These are phyloP conservation scores for Amanita rubescens DNA, from an alignment of 768 basidiomycete species.

Conservation along the genomic window DNA sequence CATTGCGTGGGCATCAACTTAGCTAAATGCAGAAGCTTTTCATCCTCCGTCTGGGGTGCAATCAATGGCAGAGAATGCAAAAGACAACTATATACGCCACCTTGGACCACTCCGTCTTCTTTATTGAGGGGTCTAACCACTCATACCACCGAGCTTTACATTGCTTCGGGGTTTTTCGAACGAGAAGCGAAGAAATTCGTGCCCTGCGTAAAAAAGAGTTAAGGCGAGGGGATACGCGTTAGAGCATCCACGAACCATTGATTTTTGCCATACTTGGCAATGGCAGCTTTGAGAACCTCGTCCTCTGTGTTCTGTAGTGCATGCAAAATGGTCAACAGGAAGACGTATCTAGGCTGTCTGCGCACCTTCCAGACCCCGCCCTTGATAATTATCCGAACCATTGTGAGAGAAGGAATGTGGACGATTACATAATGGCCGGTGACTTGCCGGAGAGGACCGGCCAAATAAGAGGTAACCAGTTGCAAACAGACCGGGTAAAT, in stretches of 20 bases:
- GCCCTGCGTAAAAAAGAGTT: conserved; percentile 50
- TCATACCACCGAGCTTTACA: conserved; percentile 99
- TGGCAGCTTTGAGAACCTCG: conserved; percentile 98
- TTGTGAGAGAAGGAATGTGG: conserved; percentile 18
- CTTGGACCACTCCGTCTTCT: conserved; percentile 99
- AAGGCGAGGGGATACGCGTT: background rate
- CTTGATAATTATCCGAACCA: conserved; percentile 91
- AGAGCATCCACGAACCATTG: conserved; percentile 55
- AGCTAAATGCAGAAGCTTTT: conserved; percentile 94
- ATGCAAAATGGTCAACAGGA: conserved; percentile 8
- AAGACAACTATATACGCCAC: conserved; percentile 31
- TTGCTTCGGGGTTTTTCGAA: conserved; percentile 98
- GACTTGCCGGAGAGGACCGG: conserved; percentile 14
- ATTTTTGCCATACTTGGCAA: conserved; percentile 95
- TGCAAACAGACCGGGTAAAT: conserved; percentile 8
- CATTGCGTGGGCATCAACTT: conserved; percentile 99
- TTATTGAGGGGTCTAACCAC: conserved; percentile 98
- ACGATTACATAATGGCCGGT: conserved; percentile 11
- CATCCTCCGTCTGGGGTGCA: conserved; percentile 78
- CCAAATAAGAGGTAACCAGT: conserved; percentile 5
- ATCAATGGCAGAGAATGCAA: background rate
- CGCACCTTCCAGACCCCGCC: conserved; percentile 85
- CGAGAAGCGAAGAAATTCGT: conserved; percentile 94
- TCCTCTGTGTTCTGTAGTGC: conserved; percentile 80
- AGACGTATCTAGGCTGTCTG: background rate